Evolutionary conservation across 1,139 yeast species (phyloP).

Genomic region (Sugiyamaella sp.): DNA sequence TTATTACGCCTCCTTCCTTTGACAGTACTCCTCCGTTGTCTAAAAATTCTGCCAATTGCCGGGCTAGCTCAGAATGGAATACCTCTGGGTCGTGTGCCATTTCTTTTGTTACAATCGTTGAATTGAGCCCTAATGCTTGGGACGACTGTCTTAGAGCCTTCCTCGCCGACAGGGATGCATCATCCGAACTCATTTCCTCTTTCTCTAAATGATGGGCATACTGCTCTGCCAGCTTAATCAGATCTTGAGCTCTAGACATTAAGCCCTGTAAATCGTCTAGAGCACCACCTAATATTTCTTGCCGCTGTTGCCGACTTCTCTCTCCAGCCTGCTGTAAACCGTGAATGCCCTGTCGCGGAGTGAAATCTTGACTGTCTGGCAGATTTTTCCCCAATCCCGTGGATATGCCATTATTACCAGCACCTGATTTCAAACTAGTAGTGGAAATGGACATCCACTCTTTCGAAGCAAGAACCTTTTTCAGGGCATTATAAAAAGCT

Average conservation of each 20-base stretch:
- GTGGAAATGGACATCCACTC: constrained; percentile 28
- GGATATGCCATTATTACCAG: background rate
- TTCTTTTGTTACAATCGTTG: constrained; percentile 44
- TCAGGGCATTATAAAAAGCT: constrained; percentile 38
- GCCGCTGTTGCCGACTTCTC: constrained; percentile 60
- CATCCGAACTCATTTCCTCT: constrained; percentile 26
- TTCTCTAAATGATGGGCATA: constrained; percentile 45
- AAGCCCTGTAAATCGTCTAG: constrained; percentile 76
- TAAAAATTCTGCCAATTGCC: constrained; percentile 62
- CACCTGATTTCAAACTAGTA: background rate
- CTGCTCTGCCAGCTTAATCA: constrained; percentile 60
- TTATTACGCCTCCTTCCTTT: constrained; percentile 58
- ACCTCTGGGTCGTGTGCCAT: constrained; percentile 45
- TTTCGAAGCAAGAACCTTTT: constrained; percentile 31
- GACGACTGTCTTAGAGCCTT: constrained; percentile 39
- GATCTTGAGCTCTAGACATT: constrained; percentile 76
- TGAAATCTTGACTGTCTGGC: constrained; percentile 16
- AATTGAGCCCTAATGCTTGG: constrained; percentile 40
- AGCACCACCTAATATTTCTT: constrained; percentile 65
- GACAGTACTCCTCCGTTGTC: constrained; percentile 44
- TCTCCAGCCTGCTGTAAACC: constrained; percentile 68
- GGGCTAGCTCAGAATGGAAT: constrained; percentile 53
- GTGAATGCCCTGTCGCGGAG: constrained; percentile 56
- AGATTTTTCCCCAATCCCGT: background rate
- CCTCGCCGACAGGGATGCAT: constrained; percentile 31